phyloP scores from a whole-genome alignment of 163 green algal species.

The Chlorella variabilis region DNA sequence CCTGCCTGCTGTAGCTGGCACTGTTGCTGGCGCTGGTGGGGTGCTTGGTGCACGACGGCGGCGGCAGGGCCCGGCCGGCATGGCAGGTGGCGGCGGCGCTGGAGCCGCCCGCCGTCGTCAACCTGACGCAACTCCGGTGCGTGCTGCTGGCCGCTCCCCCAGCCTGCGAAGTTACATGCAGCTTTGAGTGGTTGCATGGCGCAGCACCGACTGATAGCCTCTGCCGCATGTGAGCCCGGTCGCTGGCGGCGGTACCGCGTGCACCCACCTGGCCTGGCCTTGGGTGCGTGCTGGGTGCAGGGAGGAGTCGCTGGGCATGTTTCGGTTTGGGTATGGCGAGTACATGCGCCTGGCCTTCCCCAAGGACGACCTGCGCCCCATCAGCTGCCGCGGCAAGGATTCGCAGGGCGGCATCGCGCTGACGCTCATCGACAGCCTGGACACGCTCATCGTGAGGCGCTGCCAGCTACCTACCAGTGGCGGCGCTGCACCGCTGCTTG shows the following conservation, averaged over 20 bases:
- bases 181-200: too few relatives aligned
- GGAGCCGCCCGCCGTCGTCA: not conserved
- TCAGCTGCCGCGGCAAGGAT: slow-evolving; percentile 78
- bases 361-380: slow-evolving; percentile 82
- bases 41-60: not conserved
- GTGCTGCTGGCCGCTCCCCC: not conserved
- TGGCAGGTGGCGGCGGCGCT: slow-evolving; percentile 5
- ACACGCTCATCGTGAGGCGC: slow-evolving; percentile 59
- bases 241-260: too few relatives aligned
- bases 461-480: too few relatives aligned
- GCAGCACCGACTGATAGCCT: too few relatives aligned
- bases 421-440: slow-evolving; percentile 83
- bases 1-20: slow-evolving; percentile 7
- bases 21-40: slow-evolving; percentile 9
- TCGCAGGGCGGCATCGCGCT: slow-evolving; percentile 82
- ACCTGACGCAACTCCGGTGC: slow-evolving; percentile 33
- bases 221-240: too few relatives aligned
- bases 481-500: too few relatives aligned
- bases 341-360: slow-evolving; percentile 81
- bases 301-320: slow-evolving; percentile 69
- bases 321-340: slow-evolving; percentile 64
- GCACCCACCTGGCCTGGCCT: too few relatives aligned
- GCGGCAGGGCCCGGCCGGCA: not conserved
- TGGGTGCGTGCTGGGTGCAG: slow-evolving; percentile 43
- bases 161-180: not conserved